Percentiles rank a stretch among this genome's conserved stretches.
phyloP scores from a whole-genome alignment of 2,329 filamentous ascomycete genomes.

The Graphium sp. region DNA sequence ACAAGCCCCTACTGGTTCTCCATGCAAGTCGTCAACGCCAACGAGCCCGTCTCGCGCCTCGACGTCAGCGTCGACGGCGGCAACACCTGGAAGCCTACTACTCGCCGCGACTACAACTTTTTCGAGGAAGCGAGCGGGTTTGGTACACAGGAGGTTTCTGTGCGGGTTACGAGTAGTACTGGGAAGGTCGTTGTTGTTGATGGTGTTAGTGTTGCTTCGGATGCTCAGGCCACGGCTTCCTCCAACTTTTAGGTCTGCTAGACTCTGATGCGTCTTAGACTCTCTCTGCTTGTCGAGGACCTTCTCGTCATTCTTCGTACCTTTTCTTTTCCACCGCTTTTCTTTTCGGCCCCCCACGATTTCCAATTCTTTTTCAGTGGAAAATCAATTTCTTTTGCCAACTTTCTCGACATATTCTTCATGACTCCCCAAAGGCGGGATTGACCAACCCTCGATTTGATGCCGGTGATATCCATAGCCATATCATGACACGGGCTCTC shows the following conservation, averaged over 20 bases:
- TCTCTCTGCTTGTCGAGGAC: too few relatives aligned
- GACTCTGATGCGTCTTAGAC: too few relatives aligned
- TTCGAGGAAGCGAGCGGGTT: conserved; percentile 43
- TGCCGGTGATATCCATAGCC: too few relatives aligned
- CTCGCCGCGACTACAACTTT: conserved; percentile 38
- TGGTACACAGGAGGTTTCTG: conserved; percentile 31
- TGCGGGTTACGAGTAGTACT: conserved; percentile 34
- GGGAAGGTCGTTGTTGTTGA: conserved; percentile 34
- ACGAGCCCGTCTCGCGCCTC: conserved; percentile 34
- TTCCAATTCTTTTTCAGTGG: too few relatives aligned
- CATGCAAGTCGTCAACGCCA: conserved; percentile 46
- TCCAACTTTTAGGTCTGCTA: conserved; percentile 15
- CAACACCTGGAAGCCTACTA: conserved; percentile 37
- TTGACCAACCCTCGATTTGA: too few relatives aligned
- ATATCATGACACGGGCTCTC: too few relatives aligned
- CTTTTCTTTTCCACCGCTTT: too few relatives aligned
- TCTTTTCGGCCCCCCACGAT: too few relatives aligned
- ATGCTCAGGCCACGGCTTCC: conserved; percentile 12
- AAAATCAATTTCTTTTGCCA: too few relatives aligned
- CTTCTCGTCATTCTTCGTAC: too few relatives aligned
- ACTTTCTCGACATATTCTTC: too few relatives aligned
- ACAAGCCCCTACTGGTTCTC: conserved; percentile 22
- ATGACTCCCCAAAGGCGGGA: too few relatives aligned
- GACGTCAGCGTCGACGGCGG: conserved; percentile 46
- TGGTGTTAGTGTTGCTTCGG: conserved; percentile 23